Evolutionary conservation across 306 rosid genomes (phyloP), one percentile per base, ranked within the genome.

Genomic region (Rosa persica): DNA sequence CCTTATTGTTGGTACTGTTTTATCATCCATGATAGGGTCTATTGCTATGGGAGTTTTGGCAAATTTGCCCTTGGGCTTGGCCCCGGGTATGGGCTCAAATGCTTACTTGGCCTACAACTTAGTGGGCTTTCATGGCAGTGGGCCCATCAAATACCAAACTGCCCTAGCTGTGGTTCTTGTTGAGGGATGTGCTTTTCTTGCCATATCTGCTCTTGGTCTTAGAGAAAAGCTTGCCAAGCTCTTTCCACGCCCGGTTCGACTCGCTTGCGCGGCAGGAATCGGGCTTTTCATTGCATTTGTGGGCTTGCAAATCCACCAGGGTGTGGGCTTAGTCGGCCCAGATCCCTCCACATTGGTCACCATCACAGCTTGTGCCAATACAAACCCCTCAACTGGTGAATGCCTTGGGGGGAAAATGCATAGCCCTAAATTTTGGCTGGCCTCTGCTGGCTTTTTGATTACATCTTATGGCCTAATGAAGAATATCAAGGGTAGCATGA

Each of bases 41-140:
- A 20, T 96, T 34, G 90, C 88, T 2, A 96, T 96, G 98, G 99
- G 99, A 23, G 27, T 93, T 16, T 65, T 90, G 0, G 98, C 98
- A 3, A 95, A 95, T 58, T 83, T 95, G 46, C 99, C 99, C 5
- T 76, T 95, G 13, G 99, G 96, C 52, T 75, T 93, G 47, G 98
- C 98, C 2, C 99, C 98, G 1, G 98, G 89, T 5, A 95, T 95
- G 99, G 99, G 98, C 73, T 89, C 98, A 30, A 95, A 95, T 72
- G 99, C 94, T 12, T 93, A 91, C 48, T 17, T 95, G 2, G 88
- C 98, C 42, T 95, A 91, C 67, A 91, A 88, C 78, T 58, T 95
- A 36, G 98, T 95, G 51, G 99, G 99, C 30, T 90, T 78, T 78
- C 98, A 91, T 76, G 99, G 99, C 61, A 78, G 75, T 44, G 97